These are phyloP conservation scores for Galeopsis tetrahit DNA, from an alignment of 257 asterid species.

Conservation along the genomic window DNA sequence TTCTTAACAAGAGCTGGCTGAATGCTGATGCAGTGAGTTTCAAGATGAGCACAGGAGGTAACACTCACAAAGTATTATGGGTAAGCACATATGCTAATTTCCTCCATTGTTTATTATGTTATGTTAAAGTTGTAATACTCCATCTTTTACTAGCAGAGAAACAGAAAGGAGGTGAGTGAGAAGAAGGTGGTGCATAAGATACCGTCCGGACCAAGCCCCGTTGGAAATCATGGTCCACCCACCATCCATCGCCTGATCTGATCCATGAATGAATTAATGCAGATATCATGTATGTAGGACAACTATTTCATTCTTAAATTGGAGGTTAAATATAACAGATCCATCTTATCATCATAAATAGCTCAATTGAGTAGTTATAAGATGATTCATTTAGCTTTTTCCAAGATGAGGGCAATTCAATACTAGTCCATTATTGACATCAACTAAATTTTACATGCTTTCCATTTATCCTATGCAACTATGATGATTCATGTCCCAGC, in stretches of 20 bases:
- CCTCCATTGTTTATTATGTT: slow-evolving; percentile 9
- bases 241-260: slow-evolving; percentile 48
- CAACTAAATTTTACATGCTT: background rate
- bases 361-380: slow-evolving; percentile 24
- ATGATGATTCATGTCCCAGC: background rate
- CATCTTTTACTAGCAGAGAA: slow-evolving; percentile 31
- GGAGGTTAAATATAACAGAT: slow-evolving; percentile 34
- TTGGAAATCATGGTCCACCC: slow-evolving; percentile 68
- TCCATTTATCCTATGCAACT: background rate
- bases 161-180: slow-evolving; percentile 42
- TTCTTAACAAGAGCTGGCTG: background rate
- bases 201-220: slow-evolving; percentile 76
- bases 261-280: slow-evolving; percentile 20
- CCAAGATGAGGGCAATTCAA: background rate
- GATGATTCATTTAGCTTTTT: slow-evolving; percentile 26
- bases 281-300: slow-evolving; percentile 25
- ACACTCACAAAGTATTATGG: slow-evolving; percentile 33
- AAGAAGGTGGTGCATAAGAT: slow-evolving; percentile 45
- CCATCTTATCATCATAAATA: slow-evolving; percentile 16
- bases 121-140: background rate
- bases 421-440: background rate
- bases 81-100: slow-evolving; percentile 40
- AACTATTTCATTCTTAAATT: slow-evolving; percentile 32
- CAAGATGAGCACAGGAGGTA: slow-evolving; percentile 40
- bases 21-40: slow-evolving; percentile 43